Conservation (phyloP, 768 basidiomycete species). For the Strobilomyces dryophilus region DNA sequence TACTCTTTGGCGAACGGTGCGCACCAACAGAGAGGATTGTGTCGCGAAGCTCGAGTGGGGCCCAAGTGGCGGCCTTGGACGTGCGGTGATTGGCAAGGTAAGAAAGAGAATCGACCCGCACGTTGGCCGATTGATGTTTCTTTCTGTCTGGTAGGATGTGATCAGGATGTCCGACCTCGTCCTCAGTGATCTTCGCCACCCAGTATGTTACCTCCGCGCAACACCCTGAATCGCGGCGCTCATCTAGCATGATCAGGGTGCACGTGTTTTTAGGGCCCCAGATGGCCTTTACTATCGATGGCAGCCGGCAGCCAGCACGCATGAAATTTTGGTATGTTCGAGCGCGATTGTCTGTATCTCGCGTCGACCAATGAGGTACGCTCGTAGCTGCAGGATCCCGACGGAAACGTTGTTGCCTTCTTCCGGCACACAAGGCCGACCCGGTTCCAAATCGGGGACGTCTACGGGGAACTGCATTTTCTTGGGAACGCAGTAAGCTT, state of each 20-base stretch:
- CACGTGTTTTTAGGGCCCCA: slow-evolving; percentile 23
- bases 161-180: slow-evolving; percentile 82
- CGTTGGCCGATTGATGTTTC: slow-evolving; percentile 23
- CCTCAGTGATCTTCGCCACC: slow-evolving; percentile 57
- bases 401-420: slow-evolving; percentile 68
- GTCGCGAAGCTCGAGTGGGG: slow-evolving; percentile 64
- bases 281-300: slow-evolving; percentile 58
- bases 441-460: slow-evolving; percentile 82
- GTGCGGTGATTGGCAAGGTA: slow-evolving; percentile 83
- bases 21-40: slow-evolving; percentile 81
- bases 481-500: slow-evolving; percentile 22
- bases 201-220: slow-evolving; percentile 41
- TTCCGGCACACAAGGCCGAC: slow-evolving; percentile 74
- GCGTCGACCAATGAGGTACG: slow-evolving; percentile 3
- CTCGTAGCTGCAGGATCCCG: slow-evolving; percentile 66
- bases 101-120: slow-evolving; percentile 17
- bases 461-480: slow-evolving; percentile 83
- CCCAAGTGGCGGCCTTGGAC: slow-evolving; percentile 53
- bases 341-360: slow-evolving; percentile 8
- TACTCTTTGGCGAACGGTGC: slow-evolving; percentile 73
- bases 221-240: slow-evolving; percentile 9
- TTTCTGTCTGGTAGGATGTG: slow-evolving; percentile 49
- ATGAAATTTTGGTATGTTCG: slow-evolving; percentile 56
- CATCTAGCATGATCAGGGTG: slow-evolving; percentile 39
- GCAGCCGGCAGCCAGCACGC: slow-evolving; percentile 58